phyloP scores from a whole-genome alignment of 1,284 basidiomycete species.

The Fomes fomentarius region DNA sequence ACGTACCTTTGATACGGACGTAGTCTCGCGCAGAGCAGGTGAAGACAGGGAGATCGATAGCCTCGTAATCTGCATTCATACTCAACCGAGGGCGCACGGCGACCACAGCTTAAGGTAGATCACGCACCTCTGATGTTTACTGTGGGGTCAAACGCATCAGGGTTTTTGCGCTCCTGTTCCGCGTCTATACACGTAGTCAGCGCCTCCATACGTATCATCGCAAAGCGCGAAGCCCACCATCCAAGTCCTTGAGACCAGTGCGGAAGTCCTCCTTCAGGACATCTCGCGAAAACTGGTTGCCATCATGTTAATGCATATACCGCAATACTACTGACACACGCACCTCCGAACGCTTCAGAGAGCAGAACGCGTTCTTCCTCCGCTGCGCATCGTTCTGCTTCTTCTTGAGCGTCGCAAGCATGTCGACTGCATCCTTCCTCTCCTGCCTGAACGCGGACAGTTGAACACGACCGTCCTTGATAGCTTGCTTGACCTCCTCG shows the following conservation, averaged over 20 bases:
- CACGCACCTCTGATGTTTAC: conserved; percentile 51
- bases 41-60: conserved; percentile 64
- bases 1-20: conserved; percentile 32
- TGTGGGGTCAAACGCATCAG: conserved; percentile 56
- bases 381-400: conserved; percentile 48
- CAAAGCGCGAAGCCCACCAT: conserved; percentile 42
- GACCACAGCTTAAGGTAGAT: too few species aligned
- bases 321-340: too few species aligned
- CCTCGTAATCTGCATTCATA: conserved; percentile 49
- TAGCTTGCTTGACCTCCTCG: conserved; percentile 40
- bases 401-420: conserved; percentile 50
- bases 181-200: conserved; percentile 40
- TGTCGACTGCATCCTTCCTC: conserved; percentile 51
- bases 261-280: conserved; percentile 65
- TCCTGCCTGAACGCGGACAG: conserved; percentile 42
- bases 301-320: conserved; percentile 3
- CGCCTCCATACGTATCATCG: neutral
- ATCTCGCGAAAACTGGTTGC: conserved; percentile 52
- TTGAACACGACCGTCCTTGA: conserved; percentile 44
- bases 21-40: conserved; percentile 65
- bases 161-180: conserved; percentile 58
- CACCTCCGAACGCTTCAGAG: conserved; percentile 59
- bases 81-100: too few species aligned
- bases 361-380: conserved; percentile 66
- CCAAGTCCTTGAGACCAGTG: conserved; percentile 57